Base-by-base conservation (phyloP, 1,139 yeast genomes). In the Geotrichum citri-aurantii region DNA sequence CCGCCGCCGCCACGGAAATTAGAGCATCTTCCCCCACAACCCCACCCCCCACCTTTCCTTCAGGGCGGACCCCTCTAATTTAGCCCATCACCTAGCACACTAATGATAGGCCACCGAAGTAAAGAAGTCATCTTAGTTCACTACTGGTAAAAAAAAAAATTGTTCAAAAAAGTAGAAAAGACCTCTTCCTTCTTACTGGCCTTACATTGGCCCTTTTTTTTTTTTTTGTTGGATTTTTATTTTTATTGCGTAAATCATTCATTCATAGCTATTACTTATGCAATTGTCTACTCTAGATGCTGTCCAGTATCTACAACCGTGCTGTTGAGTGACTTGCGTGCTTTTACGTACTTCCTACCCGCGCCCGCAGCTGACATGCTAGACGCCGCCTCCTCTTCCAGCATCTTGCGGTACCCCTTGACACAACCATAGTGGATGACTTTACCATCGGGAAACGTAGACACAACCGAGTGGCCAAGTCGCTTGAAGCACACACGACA, bases 391-490 rank as follows among this genome's bases (percentile, higher is more conserved):
- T 56, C 50, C 23, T 58, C 59, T 52, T 64, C 65, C 26, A 65
- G 59, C 24, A 24, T 44, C 14, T 62, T 62, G 50, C 63, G 65
- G 54, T 68, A 69, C 14, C 63, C 63, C 27, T 63, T 66, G 14
- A 74, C 70, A 64, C 96, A 88, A 1, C 89, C 90, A 67, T 85
- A 89, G 69, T 89, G 96, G 1, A 85, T 82, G 3, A 85, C 77
- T 11, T 74, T 72, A n/a, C 79, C 79, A 57, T 78, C 75, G 0
- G 81, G 80, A 44, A 79, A 77, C 12, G 80, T 80, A 29, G 84
- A 77, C 47, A 86, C 73, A 0, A 88, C 85, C 50, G 88, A 80
- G 62, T 81, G 79, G 2, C 91, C 91, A 47, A 88, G 75, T 23
- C 79, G 71, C 63, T 82, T 82, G 31, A 77, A 75, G 71, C 97